Base-by-base conservation (phyloP, 192 early-diverging fungal genomes). In the Gamsiella multidivaricata region DNA sequence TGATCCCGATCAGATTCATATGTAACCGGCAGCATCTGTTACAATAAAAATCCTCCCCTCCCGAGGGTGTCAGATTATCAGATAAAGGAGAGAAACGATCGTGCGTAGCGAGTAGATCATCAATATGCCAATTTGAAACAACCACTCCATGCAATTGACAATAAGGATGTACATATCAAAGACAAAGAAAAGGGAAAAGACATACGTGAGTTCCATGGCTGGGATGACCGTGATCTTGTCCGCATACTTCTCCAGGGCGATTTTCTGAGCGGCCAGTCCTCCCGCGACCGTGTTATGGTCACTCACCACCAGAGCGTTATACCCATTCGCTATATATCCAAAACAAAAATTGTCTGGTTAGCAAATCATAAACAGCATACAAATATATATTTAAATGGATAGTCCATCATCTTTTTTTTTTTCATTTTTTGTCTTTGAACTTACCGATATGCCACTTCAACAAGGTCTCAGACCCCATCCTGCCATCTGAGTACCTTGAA, bases 211-310 rank as follows among this genome's bases (percentile, higher is more conserved):
- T 63, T 92, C 91, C 84, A 91, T 88, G 2, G 80, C 90, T 8
- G 91, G 90, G 9, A 92, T 87, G 0, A 91, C 90, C 0, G 85
- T 74, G 56, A 92, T 85, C 25, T 66, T 49, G 23, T 79, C 83
- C 2, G 82, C 72, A 23, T 88, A 88, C 15, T 88, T 83, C 15
- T 51, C 63, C 36, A 78, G 57, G 2, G 89, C 91, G 32, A 90
- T 69, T 49, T 81, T 36, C 59, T 89, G 83, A 7, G 90, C 90
- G 20, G 72, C 86, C 25, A 91, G 56, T 1, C 87, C 89, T 52
- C 91, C 91, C 33, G 65, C 61, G 14, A 92, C 80, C 0, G 86
- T 87, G 60, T 92, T 91, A 65, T 92, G 91, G 57, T 92, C 91
- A 9, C 87, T 91, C 34, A 91, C 91, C 37, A 91, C 79, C 1